Evolutionary conservation across 345 rosid genomes (phyloP).

Genomic region (Gossypium longicalyx): DNA sequence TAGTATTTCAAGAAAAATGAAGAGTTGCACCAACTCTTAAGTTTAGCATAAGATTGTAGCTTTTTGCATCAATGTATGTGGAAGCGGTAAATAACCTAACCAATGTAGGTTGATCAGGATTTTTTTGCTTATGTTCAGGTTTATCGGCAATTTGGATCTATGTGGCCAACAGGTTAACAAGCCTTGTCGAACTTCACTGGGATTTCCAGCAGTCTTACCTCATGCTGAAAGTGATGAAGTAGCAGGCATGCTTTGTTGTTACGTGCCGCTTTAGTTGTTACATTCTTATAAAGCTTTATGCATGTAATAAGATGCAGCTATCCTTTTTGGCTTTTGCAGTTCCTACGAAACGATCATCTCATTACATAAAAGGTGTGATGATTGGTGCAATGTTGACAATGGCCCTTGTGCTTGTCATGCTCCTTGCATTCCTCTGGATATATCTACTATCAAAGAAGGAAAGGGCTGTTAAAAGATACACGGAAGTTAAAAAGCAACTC

Average conservation of each 20-base stretch:
- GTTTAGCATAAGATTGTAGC: no score
- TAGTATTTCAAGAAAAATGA: no score
- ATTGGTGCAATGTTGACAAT: constrained; percentile 76
- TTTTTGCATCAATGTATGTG: neutral
- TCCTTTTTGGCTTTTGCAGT: constrained; percentile 31
- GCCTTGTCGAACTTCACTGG: constrained; percentile 89
- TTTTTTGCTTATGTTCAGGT: constrained; percentile 34
- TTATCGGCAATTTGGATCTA: constrained; percentile 76
- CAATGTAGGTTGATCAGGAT: no score
- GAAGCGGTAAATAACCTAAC: neutral
- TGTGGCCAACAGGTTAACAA: constrained; percentile 88
- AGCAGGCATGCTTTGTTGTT: constrained; percentile 42
- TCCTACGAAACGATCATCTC: constrained; percentile 71
- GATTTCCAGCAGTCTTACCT: constrained; percentile 95
- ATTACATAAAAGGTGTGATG: constrained; percentile 76
- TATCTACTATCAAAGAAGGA: constrained; percentile 83
- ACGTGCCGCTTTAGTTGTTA: neutral
- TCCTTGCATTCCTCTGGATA: constrained; percentile 68
- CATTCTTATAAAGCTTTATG: constrained; percentile 14
- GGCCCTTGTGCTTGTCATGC: constrained; percentile 44
- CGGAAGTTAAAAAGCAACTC: constrained; percentile 84
- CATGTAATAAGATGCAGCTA: neutral
- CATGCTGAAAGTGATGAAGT: constrained; percentile 84
- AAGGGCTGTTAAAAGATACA: constrained; percentile 78
- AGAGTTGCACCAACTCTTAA: no score